Percentiles rank a stretch among this genome's conserved stretches.
These are phyloP conservation scores for Globisporangium heterothallicum DNA, from an alignment of 352 stramenopile genomes.

Conservation along the genomic window DNA sequence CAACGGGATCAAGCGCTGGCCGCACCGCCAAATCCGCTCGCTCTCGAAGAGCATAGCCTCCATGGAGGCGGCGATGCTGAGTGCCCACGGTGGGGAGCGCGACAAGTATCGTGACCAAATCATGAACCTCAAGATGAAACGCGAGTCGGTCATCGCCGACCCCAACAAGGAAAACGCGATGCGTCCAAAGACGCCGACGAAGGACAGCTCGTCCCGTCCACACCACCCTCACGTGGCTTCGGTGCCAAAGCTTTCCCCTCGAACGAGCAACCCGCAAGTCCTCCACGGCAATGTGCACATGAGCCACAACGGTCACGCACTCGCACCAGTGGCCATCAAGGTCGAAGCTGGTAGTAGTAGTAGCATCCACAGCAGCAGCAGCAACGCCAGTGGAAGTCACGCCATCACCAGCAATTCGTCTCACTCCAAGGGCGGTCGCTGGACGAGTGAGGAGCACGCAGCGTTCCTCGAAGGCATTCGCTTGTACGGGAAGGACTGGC, in stretches of 20 bases:
- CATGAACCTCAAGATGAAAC: slow-evolving; percentile 74
- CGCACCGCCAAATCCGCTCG: slow-evolving; percentile 68
- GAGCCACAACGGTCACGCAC: neutral
- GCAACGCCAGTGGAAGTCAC: neutral
- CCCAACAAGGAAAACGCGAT: slow-evolving; percentile 75
- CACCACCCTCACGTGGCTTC: slow-evolving; percentile 6
- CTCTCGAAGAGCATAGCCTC: slow-evolving; percentile 84
- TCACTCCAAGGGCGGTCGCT: slow-evolving; percentile 76
- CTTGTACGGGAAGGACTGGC: slow-evolving; percentile 86
- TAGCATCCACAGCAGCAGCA: neutral
- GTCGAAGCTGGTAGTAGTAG: slow-evolving; percentile 4
- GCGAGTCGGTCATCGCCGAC: slow-evolving; percentile 80
- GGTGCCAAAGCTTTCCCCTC: slow-evolving; percentile 22
- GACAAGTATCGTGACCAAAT: slow-evolving; percentile 88
- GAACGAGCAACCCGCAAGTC: slow-evolving; percentile 11
- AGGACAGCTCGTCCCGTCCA: slow-evolving; percentile 1
- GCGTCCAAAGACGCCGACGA: slow-evolving; percentile 39
- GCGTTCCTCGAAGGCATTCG: slow-evolving; percentile 84
- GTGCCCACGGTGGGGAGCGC: slow-evolving; percentile 62
- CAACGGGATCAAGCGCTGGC: slow-evolving; percentile 70
- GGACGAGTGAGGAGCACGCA: slow-evolving; percentile 83
- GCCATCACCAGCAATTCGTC: slow-evolving; percentile 12
- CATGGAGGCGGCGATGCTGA: slow-evolving; percentile 87
- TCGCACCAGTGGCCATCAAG: slow-evolving; percentile 12
- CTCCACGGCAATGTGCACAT: slow-evolving; percentile 7